Percentiles rank a stretch among this genome's conserved stretches.
Conservation (phyloP, 768 basidiomycete species). For the Melanogaster broomeanus region DNA sequence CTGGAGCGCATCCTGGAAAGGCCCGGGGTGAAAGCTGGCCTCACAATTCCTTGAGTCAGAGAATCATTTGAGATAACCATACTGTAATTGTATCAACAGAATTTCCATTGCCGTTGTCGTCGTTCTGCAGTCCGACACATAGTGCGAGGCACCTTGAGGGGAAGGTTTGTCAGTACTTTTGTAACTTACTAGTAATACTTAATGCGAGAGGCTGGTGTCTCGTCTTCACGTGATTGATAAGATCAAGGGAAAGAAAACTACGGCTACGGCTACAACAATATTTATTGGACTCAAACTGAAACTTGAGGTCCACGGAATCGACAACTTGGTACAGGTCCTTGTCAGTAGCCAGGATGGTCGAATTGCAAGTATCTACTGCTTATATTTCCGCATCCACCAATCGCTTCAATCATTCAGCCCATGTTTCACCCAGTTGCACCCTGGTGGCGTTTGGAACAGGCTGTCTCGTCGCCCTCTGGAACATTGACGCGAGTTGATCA, state of each 20-base stretch:
- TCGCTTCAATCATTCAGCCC: constrained; percentile 43
- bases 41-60: constrained; percentile 14
- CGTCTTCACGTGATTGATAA: constrained; percentile 17
- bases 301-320: background rate
- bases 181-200: too few relatives aligned
- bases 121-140: too few relatives aligned
- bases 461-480: constrained; percentile 60
- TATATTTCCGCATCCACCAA: constrained; percentile 54
- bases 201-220: background rate
- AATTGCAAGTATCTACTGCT: constrained; percentile 19
- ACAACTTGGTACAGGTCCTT: background rate
- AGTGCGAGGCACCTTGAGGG: too few relatives aligned
- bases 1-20: constrained; percentile 26
- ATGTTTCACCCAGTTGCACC: constrained; percentile 28
- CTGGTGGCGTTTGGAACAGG: constrained; percentile 61
- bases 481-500: constrained; percentile 43
- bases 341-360: constrained; percentile 12
- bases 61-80: background rate
- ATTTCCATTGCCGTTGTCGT: background rate
- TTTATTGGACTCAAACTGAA: too few relatives aligned
- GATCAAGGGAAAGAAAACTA: constrained; percentile 7
- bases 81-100: background rate
- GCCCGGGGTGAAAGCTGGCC: constrained; percentile 23
- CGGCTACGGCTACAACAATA: too few relatives aligned
- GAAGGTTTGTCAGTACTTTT: too few relatives aligned